Conservation (phyloP, 2,329 filamentous ascomycete species). For the Madurella mycetomatis region DNA sequence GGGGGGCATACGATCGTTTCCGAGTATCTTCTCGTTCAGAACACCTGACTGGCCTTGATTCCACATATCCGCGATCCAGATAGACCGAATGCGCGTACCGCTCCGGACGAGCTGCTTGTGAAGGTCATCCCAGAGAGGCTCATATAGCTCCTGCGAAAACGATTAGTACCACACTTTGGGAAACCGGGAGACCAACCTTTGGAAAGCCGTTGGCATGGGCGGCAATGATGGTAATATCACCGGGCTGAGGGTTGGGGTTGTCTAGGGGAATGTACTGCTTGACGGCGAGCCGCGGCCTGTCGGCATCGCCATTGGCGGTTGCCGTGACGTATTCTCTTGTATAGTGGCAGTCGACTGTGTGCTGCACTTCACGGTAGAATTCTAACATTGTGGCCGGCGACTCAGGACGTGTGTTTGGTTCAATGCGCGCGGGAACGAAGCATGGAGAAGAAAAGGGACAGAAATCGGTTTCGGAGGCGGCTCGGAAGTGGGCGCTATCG, state of each 20-base stretch:
- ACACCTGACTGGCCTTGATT: constrained; percentile 77
- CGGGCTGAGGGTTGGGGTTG: constrained; percentile 62
- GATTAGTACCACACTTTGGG: background rate
- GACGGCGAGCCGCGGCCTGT: constrained; percentile 66
- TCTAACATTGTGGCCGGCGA: constrained; percentile 30
- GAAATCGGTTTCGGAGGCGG: background rate
- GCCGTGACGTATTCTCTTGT: constrained; percentile 77
- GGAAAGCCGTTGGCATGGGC: constrained; percentile 90
- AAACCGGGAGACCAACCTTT: constrained; percentile 54
- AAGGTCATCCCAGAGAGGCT: constrained; percentile 85
- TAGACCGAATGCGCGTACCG: constrained; percentile 68
- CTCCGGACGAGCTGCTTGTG: constrained; percentile 51
- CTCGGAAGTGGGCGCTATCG: background rate
- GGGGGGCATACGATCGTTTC: constrained; percentile 60
- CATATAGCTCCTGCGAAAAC: constrained; percentile 72
- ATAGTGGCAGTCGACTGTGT: constrained; percentile 68
- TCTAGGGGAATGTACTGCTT: constrained; percentile 83
- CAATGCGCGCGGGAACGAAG: background rate
- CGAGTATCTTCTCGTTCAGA: constrained; percentile 69
- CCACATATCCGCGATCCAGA: constrained; percentile 89
- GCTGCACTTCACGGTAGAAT: constrained; percentile 65
- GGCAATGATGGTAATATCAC: constrained; percentile 79
- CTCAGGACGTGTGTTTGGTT: background rate
- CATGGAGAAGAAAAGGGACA: background rate
- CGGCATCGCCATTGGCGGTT: constrained; percentile 68